phyloP scores from a whole-genome alignment of 306 rosid genomes.

The Mimosa pudica region DNA sequence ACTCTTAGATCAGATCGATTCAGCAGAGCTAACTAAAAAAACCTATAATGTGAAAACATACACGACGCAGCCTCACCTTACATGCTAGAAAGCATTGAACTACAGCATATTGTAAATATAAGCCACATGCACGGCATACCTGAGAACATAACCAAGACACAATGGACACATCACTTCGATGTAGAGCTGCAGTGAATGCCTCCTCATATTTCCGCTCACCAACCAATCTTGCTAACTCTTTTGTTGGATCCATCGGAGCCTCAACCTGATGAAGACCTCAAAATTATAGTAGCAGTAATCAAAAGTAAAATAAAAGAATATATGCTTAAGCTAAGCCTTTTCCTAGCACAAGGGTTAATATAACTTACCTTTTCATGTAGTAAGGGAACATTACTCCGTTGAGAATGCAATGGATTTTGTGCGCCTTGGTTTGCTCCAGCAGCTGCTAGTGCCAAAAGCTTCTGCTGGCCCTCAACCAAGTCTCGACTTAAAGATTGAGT shows the following conservation, averaged over 20 bases:
- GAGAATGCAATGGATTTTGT: conserved; percentile 67
- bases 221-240: conserved; percentile 79
- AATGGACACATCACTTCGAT: conserved; percentile 85
- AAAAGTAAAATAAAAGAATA: conserved; percentile 1
- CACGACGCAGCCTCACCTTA: neutral
- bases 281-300: conserved; percentile 22
- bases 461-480: conserved; percentile 85
- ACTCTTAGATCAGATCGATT: conserved; percentile 1
- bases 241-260: conserved; percentile 85
- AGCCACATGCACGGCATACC: conserved; percentile 46
- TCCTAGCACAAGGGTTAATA: conserved; percentile 7
- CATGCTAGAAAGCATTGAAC: neutral
- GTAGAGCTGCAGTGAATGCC: conserved; percentile 84
- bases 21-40: neutral
- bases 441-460: conserved; percentile 78
- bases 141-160: conserved; percentile 97
- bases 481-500: conserved; percentile 85
- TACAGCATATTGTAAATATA: conserved; percentile 8
- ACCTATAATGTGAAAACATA: neutral
- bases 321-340: neutral
- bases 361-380: conserved; percentile 76
- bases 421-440: conserved; percentile 69
- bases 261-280: conserved; percentile 66
- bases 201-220: conserved; percentile 87
- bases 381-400: conserved; percentile 77